Percentiles rank a stretch among this genome's conserved stretches.
Conservation (phyloP, 1,284 basidiomycete species). For the Leccinum ambiguum region DNA sequence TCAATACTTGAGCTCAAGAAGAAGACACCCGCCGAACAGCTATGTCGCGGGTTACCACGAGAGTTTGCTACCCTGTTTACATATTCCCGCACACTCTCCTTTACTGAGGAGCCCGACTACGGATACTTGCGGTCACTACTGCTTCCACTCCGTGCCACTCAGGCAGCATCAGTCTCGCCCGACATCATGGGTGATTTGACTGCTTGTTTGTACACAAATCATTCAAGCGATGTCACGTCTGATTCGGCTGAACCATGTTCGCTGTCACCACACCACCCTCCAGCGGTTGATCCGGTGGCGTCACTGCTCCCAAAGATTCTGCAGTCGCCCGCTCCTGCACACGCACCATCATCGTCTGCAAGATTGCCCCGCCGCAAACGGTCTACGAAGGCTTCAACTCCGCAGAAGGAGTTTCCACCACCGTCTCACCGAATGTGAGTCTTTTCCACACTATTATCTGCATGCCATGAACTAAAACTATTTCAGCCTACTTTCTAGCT, state of each 20-base stretch:
- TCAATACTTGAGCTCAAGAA: not conserved
- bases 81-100: not conserved
- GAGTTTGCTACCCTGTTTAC: not conserved
- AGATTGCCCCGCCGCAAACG: too few relatives aligned
- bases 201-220: not conserved
- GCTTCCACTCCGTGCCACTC: not conserved
- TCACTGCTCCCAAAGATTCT: too few relatives aligned
- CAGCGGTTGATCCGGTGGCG: too few relatives aligned
- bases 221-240: too few relatives aligned
- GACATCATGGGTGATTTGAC: not conserved
- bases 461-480: too few relatives aligned
- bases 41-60: not conserved
- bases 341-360: too few relatives aligned
- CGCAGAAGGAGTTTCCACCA: too few relatives aligned
- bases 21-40: not conserved
- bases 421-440: too few relatives aligned
- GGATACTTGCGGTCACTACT: not conserved
- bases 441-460: too few relatives aligned
- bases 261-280: not conserved
- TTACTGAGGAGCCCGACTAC: not conserved
- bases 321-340: too few relatives aligned
- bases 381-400: too few relatives aligned
- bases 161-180: not conserved
- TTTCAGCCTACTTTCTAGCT: too few relatives aligned
- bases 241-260: not conserved